Conservation (phyloP, 2,329 filamentous ascomycete genomes). For the Helicocarpus griseus region DNA sequence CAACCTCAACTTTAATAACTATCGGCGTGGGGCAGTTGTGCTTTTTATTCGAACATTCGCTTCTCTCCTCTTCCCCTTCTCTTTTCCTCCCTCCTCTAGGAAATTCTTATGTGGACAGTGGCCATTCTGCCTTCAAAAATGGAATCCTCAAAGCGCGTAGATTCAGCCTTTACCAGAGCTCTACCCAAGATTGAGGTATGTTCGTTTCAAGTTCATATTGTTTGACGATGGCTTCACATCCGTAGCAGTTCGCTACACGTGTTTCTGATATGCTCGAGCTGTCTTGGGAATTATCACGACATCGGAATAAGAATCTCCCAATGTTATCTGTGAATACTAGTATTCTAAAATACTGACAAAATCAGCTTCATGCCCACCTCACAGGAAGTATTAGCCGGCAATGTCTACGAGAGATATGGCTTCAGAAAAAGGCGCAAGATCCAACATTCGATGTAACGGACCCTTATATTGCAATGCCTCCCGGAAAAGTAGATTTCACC, state of each 20-base stretch:
- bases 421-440: constrained; percentile 43
- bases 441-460: constrained; percentile 52
- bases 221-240: too few species aligned
- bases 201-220: background rate
- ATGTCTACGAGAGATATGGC: constrained; percentile 67
- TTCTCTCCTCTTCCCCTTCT: background rate
- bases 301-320: too few species aligned
- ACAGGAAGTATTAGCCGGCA: constrained; percentile 66
- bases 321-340: background rate
- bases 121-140: constrained; percentile 12
- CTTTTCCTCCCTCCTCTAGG: background rate
- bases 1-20: too few species aligned
- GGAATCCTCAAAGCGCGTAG: constrained; percentile 20
- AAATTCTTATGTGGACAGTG: background rate
- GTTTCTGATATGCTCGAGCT: too few species aligned
- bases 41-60: background rate
- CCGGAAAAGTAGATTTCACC: constrained; percentile 61
- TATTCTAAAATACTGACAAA: background rate
- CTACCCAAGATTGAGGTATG: constrained; percentile 30
- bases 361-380: constrained; percentile 73
- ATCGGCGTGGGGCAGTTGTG: too few species aligned
- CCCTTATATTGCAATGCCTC: constrained; percentile 58
- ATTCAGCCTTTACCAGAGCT: constrained; percentile 21
- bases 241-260: too few species aligned
- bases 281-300: too few species aligned